A percentile compares a stretch with the other conserved stretches of the same genome.
These are phyloP conservation scores for Bipolaris victoriae DNA, from an alignment of 2,329 filamentous ascomycete species.

Conservation along the genomic window DNA sequence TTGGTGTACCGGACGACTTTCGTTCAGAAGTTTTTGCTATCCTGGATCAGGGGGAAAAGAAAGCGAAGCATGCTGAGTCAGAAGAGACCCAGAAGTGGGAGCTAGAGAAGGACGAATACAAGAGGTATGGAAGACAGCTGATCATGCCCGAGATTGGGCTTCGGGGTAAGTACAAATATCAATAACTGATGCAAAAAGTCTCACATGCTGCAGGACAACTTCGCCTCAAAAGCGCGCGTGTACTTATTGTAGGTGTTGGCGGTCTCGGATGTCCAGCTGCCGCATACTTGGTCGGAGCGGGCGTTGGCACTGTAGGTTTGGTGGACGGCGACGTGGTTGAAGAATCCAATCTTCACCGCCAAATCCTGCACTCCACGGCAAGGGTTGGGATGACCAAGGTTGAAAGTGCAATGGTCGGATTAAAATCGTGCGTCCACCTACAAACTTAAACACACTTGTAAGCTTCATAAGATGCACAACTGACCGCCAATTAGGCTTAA, in stretches of 20 bases:
- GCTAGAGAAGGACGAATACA: conserved; percentile 74
- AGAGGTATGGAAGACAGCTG: conserved; percentile 87
- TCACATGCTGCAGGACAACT: conserved; percentile 68
- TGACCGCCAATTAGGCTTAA: conserved; percentile 65
- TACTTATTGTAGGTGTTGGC: conserved; percentile 85
- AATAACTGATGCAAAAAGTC: not conserved
- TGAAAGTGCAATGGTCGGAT: conserved; percentile 65
- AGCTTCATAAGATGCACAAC: not conserved
- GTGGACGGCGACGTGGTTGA: conserved; percentile 90
- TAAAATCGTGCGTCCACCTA: conserved; percentile 50
- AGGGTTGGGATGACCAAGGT: conserved; percentile 80
- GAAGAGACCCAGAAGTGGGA: conserved; percentile 63
- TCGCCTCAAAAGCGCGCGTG: conserved; percentile 69
- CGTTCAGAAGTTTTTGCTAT: conserved; percentile 51
- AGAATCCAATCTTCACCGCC: conserved; percentile 87
- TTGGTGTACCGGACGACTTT: conserved; percentile 52
- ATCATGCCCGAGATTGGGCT: conserved; percentile 84
- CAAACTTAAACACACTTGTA: not conserved
- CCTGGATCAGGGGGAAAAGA: conserved; percentile 30
- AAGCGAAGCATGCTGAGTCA: conserved; percentile 7
- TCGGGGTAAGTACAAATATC: conserved; percentile 59
- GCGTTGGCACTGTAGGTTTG: conserved; percentile 81
- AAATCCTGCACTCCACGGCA: conserved; percentile 77
- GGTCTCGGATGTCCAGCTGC: conserved; percentile 92
- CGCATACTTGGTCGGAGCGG: conserved; percentile 89